Evolutionary conservation across 164 flowering plant species (phyloP).

Genomic region (Sedum album): DNA sequence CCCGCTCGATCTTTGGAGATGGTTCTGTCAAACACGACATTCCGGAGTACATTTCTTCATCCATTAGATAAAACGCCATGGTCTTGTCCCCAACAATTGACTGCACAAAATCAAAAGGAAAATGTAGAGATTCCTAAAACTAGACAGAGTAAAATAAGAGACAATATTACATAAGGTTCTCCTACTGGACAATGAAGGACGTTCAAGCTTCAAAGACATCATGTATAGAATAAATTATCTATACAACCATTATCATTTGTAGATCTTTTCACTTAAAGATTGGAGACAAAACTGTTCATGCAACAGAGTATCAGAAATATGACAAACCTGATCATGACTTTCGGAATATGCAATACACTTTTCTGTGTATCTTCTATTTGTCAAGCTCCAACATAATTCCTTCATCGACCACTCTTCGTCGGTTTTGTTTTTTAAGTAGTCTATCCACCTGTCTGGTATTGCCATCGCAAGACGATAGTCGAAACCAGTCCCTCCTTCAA

Average conservation of each 20-base stretch:
- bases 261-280: background rate
- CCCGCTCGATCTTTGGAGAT: conserved; percentile 78
- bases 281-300: background rate
- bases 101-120: conserved; percentile 27
- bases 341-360: conserved; percentile 91
- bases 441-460: conserved; percentile 96
- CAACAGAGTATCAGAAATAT: background rate
- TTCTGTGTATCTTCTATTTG: conserved; percentile 88
- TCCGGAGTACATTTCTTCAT: conserved; percentile 84
- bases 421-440: conserved; percentile 67
- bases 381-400: conserved; percentile 60
- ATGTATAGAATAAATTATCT: background rate
- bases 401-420: conserved; percentile 92
- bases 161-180: background rate
- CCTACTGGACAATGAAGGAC: background rate
- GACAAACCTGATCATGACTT: conserved; percentile 89
- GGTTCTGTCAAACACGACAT: conserved; percentile 78
- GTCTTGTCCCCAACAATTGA: conserved; percentile 97
- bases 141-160: background rate
- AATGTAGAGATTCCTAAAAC: background rate
- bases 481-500: conserved; percentile 87
- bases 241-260: background rate
- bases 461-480: conserved; percentile 96
- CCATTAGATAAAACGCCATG: conserved; percentile 84
- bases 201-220: background rate